Percentiles rank a stretch among this genome's conserved stretches.
Conservation (phyloP, 495 filamentous ascomycete species). For the Aspergillus affinis region DNA sequence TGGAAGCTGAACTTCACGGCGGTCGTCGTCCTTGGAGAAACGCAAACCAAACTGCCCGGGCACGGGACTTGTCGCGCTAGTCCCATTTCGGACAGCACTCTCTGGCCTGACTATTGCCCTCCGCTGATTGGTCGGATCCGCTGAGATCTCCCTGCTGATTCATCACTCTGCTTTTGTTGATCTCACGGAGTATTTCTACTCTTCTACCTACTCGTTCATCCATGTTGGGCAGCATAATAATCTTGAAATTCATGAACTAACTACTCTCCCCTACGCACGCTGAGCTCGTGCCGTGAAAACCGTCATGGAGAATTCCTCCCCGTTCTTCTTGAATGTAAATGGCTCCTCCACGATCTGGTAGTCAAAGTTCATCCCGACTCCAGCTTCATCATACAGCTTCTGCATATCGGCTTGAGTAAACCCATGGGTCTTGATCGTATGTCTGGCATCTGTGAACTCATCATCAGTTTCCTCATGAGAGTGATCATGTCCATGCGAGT, state of each 20-base stretch:
- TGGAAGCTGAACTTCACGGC: constrained; percentile 26
- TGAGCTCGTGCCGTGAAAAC: constrained; percentile 39
- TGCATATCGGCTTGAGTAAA: constrained; percentile 53
- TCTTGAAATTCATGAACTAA: constrained; percentile 2
- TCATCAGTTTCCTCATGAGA: constrained; percentile 17
- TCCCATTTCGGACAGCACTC: constrained; percentile 31
- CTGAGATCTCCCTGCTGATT: neutral
- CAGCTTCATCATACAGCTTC: constrained; percentile 52
- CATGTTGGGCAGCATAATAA: neutral
- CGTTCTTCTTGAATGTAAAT: constrained; percentile 29
- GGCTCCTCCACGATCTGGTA: constrained; percentile 34
- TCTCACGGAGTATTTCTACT: no score
- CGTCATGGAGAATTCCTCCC: constrained; percentile 27
- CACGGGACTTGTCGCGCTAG: constrained; percentile 47
- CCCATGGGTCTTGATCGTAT: constrained; percentile 57
- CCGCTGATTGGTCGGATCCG: neutral
- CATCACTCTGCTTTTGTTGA: neutral
- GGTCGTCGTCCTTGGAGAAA: constrained; percentile 25
- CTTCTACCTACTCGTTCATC: no score
- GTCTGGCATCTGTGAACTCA: constrained; percentile 32
- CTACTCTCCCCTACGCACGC: constrained; percentile 15
- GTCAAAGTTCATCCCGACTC: constrained; percentile 45
- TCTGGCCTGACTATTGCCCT: neutral
- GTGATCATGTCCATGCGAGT: constrained; percentile 22
- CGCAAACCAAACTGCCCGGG: constrained; percentile 30